phyloP scores from a whole-genome alignment of 148 eudicot genomes.

The Talinum fruticosum region DNA sequence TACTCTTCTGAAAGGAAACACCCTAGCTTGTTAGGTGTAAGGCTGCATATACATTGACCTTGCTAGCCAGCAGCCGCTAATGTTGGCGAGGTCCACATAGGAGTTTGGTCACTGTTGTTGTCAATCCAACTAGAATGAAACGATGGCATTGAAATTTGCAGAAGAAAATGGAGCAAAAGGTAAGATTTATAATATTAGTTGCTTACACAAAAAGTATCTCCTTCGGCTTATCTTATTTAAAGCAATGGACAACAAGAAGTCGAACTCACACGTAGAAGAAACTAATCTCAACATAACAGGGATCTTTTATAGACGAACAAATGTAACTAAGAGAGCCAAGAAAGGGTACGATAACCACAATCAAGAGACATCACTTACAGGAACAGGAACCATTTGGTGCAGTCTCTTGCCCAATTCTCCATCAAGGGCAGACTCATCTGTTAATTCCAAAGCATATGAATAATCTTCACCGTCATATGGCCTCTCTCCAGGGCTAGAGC shows the following conservation, averaged over 20 bases:
- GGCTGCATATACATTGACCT: too few species aligned
- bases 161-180: too few species aligned
- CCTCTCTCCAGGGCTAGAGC: slow-evolving; percentile 71
- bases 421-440: slow-evolving; percentile 72
- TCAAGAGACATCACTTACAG: slow-evolving; percentile 50
- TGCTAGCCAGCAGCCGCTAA: too few species aligned
- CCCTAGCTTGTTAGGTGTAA: too few species aligned
- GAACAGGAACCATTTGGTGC: slow-evolving; percentile 67
- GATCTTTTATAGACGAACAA: background rate
- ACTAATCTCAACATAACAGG: background rate
- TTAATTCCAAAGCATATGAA: slow-evolving; percentile 54
- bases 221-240: background rate
- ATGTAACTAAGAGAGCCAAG: background rate
- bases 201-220: background rate
- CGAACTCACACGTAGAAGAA: background rate
- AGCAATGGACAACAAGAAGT: background rate
- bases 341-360: background rate
- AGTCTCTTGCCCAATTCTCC: slow-evolving; percentile 90
- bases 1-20: too few species aligned
- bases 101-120: too few species aligned
- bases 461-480: slow-evolving; percentile 60
- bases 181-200: too few species aligned
- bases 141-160: too few species aligned
- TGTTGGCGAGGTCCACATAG: too few species aligned
- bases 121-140: too few species aligned